These are phyloP conservation scores for Metschnikowia matae DNA, from an alignment of 805 yeast genomes.

Conservation along the genomic window DNA sequence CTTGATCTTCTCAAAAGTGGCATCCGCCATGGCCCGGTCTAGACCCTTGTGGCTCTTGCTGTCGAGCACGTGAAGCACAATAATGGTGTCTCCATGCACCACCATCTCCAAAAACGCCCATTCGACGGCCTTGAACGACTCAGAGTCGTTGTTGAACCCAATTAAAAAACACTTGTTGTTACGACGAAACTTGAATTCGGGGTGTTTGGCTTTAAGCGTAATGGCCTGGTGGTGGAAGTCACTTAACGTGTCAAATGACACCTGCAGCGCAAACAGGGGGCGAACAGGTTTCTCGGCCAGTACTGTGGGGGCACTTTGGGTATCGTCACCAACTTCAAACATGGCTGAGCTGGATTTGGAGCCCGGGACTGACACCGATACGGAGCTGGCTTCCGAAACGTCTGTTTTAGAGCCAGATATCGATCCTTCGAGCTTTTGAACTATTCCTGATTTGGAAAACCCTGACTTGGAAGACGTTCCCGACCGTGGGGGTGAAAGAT, in stretches of 20 bases:
- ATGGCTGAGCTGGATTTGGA: neutral
- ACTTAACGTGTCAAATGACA: conserved; percentile 38
- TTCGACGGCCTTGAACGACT: conserved; percentile 37
- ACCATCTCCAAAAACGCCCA: conserved; percentile 45
- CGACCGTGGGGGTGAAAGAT: neutral
- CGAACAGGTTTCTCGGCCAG: neutral
- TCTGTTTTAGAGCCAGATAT: too few species aligned
- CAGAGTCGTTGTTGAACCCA: conserved; percentile 37
- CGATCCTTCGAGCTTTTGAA: neutral
- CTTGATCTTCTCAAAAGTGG: conserved; percentile 29
- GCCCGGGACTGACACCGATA: too few species aligned
- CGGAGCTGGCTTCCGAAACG: too few species aligned
- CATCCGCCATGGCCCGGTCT: conserved; percentile 28
- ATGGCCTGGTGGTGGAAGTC: conserved; percentile 31
- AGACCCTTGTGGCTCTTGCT: conserved; percentile 27
- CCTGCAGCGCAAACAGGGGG: conserved; percentile 34
- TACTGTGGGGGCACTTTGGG: neutral
- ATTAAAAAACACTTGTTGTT: conserved; percentile 41
- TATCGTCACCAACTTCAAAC: neutral
- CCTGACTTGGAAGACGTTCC: too few species aligned
- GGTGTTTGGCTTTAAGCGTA: conserved; percentile 40
- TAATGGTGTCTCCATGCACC: conserved; percentile 40
- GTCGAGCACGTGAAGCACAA: conserved; percentile 40
- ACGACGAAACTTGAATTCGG: conserved; percentile 40
- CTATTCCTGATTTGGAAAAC: neutral